These are phyloP conservation scores for Xylaria venustula DNA, from an alignment of 495 filamentous ascomycete species.

Conservation along the genomic window DNA sequence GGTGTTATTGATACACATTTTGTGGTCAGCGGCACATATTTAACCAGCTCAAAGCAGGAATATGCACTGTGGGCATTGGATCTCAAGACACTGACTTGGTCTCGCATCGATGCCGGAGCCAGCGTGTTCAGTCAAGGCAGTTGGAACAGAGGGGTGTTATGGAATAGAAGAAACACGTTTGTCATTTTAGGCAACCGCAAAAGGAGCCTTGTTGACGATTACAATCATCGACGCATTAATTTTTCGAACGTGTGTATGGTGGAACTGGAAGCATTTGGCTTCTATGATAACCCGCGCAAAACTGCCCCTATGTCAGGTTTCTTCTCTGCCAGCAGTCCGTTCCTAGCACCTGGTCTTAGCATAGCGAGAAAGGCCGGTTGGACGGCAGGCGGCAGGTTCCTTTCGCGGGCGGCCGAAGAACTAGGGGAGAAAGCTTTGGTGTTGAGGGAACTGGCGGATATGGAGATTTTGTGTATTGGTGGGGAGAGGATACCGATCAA, in stretches of 20 bases:
- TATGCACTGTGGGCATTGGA: constrained; percentile 97
- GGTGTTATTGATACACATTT: constrained; percentile 93
- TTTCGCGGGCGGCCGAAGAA: constrained; percentile 72
- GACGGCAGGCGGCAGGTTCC: constrained; percentile 65
- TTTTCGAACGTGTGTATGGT: constrained; percentile 96
- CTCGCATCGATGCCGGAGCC: constrained; percentile 92
- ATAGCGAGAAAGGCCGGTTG: constrained; percentile 60
- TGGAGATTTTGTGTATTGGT: constrained; percentile 89
- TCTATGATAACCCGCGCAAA: constrained; percentile 89
- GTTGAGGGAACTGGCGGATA: constrained; percentile 86
- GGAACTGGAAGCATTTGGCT: constrained; percentile 92
- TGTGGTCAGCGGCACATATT: constrained; percentile 92
- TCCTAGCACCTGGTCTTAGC: constrained; percentile 47
- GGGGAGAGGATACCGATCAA: constrained; percentile 93
- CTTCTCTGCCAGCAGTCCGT: constrained; percentile 74
- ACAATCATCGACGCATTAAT: constrained; percentile 96
- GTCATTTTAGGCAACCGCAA: constrained; percentile 93
- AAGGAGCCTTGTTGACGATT: constrained; percentile 93
- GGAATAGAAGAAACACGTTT: constrained; percentile 89
- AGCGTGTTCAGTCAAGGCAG: constrained; percentile 92
- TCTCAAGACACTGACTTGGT: constrained; percentile 83
- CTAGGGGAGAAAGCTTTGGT: constrained; percentile 77
- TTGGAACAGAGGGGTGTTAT: constrained; percentile 93
- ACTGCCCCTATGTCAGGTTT: constrained; percentile 75
- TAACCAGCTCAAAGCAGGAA: constrained; percentile 96